Conservation (phyloP, 768 basidiomycete genomes). For the Naematelia aurantialba region DNA sequence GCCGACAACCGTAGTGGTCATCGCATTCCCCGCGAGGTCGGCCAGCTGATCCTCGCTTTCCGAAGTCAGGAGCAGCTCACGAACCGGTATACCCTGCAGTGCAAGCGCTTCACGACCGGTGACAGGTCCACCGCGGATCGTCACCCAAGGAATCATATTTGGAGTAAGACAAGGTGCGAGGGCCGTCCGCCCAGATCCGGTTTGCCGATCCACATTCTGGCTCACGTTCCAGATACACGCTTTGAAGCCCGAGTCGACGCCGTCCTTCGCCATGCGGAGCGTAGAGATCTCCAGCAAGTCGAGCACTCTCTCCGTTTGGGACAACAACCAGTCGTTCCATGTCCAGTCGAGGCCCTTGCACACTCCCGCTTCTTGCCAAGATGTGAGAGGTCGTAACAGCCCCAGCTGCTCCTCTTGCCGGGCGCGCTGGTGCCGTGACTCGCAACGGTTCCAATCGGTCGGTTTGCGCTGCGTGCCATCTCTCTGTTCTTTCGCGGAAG, state of each 20-base stretch:
- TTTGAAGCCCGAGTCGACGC: constrained; percentile 81
- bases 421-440: constrained; percentile 83
- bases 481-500: constrained; percentile 34
- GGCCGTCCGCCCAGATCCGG: constrained; percentile 72
- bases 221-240: constrained; percentile 96
- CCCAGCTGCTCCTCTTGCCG: constrained; percentile 79
- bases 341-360: constrained; percentile 83
- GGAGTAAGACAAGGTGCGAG: constrained; percentile 92
- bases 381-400: constrained; percentile 76
- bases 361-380: constrained; percentile 83
- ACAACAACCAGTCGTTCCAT: constrained; percentile 91
- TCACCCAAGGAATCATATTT: constrained; percentile 93
- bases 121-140: constrained; percentile 93
- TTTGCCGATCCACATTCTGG: constrained; percentile 91
- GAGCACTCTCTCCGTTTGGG: constrained; percentile 91
- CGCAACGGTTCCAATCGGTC: constrained; percentile 83
- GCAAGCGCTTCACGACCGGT: constrained; percentile 87
- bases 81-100: constrained; percentile 89
- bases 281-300: constrained; percentile 90
- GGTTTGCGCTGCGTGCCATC: constrained; percentile 63
- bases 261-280: constrained; percentile 72
- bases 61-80: constrained; percentile 83
- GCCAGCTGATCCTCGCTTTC: constrained; percentile 91
- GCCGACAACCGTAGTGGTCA: constrained; percentile 96
- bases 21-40: constrained; percentile 92